Conservation (phyloP, 2,329 filamentous ascomycete species). For the Bipolaris bicolor region DNA sequence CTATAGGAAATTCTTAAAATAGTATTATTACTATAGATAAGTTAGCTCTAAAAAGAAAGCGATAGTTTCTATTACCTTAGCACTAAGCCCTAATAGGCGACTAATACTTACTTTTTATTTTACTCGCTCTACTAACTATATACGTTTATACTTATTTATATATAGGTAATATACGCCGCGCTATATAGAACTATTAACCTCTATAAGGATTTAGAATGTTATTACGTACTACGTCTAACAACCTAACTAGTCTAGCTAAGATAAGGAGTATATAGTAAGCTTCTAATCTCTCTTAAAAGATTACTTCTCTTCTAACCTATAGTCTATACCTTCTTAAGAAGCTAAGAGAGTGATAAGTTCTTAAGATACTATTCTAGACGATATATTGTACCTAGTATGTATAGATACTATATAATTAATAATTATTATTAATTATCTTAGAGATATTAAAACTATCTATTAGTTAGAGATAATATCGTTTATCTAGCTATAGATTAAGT, state of each 20-base stretch:
- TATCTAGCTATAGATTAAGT: neutral
- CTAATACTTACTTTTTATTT: neutral
- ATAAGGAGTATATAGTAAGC: conserved; percentile 10
- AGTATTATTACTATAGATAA: neutral
- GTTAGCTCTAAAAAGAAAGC: neutral
- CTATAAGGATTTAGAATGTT: neutral
- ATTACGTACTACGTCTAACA: neutral
- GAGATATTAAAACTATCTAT: neutral
- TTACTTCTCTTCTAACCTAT: neutral
- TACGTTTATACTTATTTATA: neutral
- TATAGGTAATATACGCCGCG: neutral
- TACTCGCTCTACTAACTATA: neutral
- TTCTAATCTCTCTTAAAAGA: neutral
- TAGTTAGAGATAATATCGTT: neutral
- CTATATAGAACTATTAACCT: neutral
- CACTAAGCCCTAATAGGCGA: neutral
- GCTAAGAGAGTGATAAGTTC: conserved; percentile 1
- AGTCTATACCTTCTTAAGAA: neutral
- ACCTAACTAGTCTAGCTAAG: conserved; percentile 1
- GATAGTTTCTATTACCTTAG: neutral
- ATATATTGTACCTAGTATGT: neutral
- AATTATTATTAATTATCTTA: neutral
- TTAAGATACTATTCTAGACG: conserved; percentile 2
- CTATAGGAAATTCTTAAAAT: neutral
- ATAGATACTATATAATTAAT: neutral